Percentiles rank a stretch among this genome's conserved stretches.
phyloP scores from a whole-genome alignment of 345 rosid species.

The Capsella bursapastoris region DNA sequence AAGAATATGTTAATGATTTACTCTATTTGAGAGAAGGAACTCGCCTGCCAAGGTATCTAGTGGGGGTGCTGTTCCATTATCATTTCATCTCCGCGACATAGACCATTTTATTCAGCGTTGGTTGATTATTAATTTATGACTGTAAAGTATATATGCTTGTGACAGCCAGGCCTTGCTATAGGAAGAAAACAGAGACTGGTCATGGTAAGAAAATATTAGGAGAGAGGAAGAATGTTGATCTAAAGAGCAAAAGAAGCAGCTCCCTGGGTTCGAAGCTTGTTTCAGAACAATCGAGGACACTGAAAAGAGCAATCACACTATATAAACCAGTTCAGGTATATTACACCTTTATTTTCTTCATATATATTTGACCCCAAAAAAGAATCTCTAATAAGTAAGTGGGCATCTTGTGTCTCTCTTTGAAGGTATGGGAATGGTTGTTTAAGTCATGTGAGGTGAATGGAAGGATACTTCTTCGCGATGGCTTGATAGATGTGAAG shows the following conservation, averaged over 20 bases:
- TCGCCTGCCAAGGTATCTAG: constrained; percentile 69
- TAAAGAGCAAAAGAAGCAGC: constrained; percentile 53
- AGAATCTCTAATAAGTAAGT: not conserved
- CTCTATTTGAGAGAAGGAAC: constrained; percentile 87
- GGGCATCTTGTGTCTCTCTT: constrained; percentile 15
- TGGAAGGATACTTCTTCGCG: constrained; percentile 66
- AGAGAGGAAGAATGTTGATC: constrained; percentile 43
- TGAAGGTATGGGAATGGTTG: constrained; percentile 91
- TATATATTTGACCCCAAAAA: not conserved
- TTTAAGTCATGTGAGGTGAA: constrained; percentile 84
- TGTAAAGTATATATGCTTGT: constrained; percentile 32
- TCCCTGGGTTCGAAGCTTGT: constrained; percentile 50
- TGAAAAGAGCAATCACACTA: constrained; percentile 61
- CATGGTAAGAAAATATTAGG: constrained; percentile 42
- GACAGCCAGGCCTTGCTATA: constrained; percentile 84
- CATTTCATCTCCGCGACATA: not conserved
- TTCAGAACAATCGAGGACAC: constrained; percentile 60
- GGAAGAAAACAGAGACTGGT: constrained; percentile 45
- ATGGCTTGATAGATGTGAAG: constrained; percentile 60
- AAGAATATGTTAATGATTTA: constrained; percentile 82
- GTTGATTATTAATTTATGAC: constrained; percentile 11
- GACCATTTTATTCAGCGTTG: not conserved
- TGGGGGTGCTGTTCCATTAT: not conserved
- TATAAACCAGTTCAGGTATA: constrained; percentile 73
- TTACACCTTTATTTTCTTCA: constrained; percentile 1